Conservation (phyloP, 805 yeast species). For the Candida peoriensis region DNA sequence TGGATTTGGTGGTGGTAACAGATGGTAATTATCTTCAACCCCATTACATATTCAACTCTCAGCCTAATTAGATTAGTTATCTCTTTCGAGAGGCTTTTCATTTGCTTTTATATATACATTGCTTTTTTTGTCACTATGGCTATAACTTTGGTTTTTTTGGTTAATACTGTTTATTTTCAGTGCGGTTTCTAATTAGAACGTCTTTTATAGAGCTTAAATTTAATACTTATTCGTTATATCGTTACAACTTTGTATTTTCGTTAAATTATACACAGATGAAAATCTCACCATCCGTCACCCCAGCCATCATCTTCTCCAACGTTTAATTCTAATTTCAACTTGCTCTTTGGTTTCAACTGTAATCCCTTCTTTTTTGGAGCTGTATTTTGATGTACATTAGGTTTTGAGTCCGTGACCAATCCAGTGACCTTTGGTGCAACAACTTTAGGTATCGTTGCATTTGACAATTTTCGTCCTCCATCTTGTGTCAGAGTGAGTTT, state of each 20-base stretch:
- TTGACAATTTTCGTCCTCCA: no score
- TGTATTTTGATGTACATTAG: background rate
- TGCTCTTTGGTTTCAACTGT: slow-evolving; percentile 24
- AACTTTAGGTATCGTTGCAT: slow-evolving; percentile 1
- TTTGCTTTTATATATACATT: background rate
- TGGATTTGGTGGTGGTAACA: slow-evolving; percentile 17
- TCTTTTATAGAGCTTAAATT: background rate
- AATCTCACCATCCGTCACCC: slow-evolving; percentile 40
- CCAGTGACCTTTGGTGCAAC: slow-evolving; percentile 19
- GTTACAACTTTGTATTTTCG: background rate
- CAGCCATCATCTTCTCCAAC: slow-evolving; percentile 34
- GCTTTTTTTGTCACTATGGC: background rate
- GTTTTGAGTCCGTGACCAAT: slow-evolving; percentile 14
- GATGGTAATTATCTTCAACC: slow-evolving; percentile 6
- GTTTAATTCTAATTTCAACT: slow-evolving; percentile 30
- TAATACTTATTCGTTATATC: background rate
- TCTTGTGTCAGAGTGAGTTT: background rate
- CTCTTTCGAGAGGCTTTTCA: no score
- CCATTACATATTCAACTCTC: background rate
- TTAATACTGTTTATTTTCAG: background rate
- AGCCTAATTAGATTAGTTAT: background rate
- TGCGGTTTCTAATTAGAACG: no score
- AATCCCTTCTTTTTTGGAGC: slow-evolving; percentile 17
- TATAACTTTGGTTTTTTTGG: background rate
- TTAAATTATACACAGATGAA: background rate